Percentiles rank a stretch among this genome's conserved stretches.
Evolutionary conservation across 176 grass and related monocot species (phyloP).

Genomic region (Pontederia paniculata): DNA sequence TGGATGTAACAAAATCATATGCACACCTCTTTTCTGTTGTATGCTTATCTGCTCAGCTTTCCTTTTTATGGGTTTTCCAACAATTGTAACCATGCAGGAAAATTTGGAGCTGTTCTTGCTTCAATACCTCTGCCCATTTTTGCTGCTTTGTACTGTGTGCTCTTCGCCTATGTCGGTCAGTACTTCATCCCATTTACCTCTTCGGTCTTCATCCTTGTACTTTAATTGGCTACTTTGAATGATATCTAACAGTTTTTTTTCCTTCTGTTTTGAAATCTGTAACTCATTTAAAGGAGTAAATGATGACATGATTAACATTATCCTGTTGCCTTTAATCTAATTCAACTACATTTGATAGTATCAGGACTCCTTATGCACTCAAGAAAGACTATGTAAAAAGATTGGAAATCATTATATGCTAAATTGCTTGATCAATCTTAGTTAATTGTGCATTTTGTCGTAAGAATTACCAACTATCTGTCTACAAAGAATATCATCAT

Average conservation of each 20-base stretch:
- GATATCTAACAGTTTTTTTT: not conserved
- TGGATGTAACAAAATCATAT: not conserved
- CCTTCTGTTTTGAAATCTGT: not conserved
- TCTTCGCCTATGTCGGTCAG: conserved; percentile 79
- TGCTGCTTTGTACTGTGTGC: conserved; percentile 69
- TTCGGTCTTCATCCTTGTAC: not conserved
- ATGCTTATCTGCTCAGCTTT: not conserved
- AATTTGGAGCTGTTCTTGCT: conserved; percentile 89
- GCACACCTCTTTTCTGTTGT: not conserved
- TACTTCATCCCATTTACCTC: conserved; percentile 5
- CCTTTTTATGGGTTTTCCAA: not conserved
- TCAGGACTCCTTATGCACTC: too few relatives aligned
- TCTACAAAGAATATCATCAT: too few relatives aligned
- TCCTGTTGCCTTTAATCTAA: too few relatives aligned
- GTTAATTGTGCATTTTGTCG: too few relatives aligned
- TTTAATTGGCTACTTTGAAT: not conserved
- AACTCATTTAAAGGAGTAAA: too few relatives aligned
- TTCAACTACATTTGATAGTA: too few relatives aligned
- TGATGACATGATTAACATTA: too few relatives aligned
- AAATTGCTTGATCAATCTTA: too few relatives aligned
- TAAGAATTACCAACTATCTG: too few relatives aligned
- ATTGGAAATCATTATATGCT: too few relatives aligned
- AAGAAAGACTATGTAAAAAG: too few relatives aligned
- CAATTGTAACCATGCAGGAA: conserved; percentile 35
- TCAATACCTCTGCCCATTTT: conserved; percentile 83